Base-by-base conservation (phyloP, 768 basidiomycete species). In the Lactifluus rugatus region DNA sequence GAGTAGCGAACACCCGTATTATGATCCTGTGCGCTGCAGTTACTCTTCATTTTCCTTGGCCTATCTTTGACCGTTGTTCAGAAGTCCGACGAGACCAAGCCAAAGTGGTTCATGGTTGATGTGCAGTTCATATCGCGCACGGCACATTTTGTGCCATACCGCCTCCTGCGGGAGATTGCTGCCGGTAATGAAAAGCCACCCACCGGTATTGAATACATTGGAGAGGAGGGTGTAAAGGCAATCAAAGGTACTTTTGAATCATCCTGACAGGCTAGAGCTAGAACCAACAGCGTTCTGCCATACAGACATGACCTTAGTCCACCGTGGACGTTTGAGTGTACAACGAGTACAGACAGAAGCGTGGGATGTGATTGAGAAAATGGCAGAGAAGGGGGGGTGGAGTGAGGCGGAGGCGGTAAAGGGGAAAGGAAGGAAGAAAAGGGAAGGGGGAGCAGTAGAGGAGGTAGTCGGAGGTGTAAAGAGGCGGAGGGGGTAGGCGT, bases 41-140 rank as follows among this genome's bases (percentile, higher is more conserved):
- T 26, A 31, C 36, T 26, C 23, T 26, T 51, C 31, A n/a, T 49
- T 31, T 50, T 32, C 26, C 34, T 13, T 37, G 50, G 53, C 45
- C 48, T 23, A 39, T 25, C n/a, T 23, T 26, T 55, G 57, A 62
- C 23, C 7, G 57, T 49, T 25, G 17, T 17, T 19, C 65, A 91
- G 89, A 94, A 94, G 81, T 81, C 91, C 2, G 77, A 90, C 56
- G 65, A 82, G 65, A 76, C 77, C 3, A 75, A 82, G 11, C 93
- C 93, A 1, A 89, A 79, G 67, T 97, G 93, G 93, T 93, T 78
- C 74, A 97, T 97, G 93, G 88, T 93, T 36, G 84, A 92, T 64
- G 72, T 85, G 52, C 79, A 78, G 32, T 93, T 94, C 69, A 64
- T 70, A 16, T 73, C 79, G 6, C 81, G 87, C 23, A 78, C 87